Percentiles rank a stretch among this genome's conserved stretches.
These are phyloP conservation scores for Aspergillus aculeatus DNA, from an alignment of 2,329 filamentous ascomycete species.

Conservation along the genomic window DNA sequence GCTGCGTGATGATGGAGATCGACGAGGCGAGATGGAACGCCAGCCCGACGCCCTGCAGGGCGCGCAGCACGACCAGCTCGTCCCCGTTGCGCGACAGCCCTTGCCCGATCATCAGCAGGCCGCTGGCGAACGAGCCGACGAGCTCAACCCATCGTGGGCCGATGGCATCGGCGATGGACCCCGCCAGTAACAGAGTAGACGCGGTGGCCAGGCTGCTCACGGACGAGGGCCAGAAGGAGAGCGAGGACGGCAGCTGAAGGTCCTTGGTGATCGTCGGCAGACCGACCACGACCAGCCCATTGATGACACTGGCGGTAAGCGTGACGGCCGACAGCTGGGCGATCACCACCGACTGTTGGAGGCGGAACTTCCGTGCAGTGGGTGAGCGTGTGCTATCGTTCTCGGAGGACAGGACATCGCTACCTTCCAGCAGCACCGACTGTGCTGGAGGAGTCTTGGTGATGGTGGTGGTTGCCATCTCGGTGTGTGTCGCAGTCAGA, in stretches of 20 bases:
- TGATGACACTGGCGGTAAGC: conserved; percentile 30
- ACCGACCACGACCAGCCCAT: conserved; percentile 45
- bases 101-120: conserved; percentile 9
- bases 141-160: conserved; percentile 34
- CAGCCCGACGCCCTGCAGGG: conserved; percentile 46
- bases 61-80: conserved; percentile 50
- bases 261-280: conserved; percentile 44
- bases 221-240: conserved; percentile 30
- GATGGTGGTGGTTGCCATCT: neutral
- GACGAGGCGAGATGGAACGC: conserved; percentile 52
- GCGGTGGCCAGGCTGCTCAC: conserved; percentile 35
- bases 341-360: conserved; percentile 15
- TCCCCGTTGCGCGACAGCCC: conserved; percentile 35
- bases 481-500: neutral
- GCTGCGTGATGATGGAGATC: conserved; percentile 50
- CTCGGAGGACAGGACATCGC: neutral
- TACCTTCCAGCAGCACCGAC: neutral
- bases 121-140: conserved; percentile 42
- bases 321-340: conserved; percentile 22
- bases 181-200: conserved; percentile 46
- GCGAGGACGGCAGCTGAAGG: conserved; percentile 26
- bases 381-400: neutral
- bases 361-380: neutral
- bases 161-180: conserved; percentile 53
- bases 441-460: neutral